phyloP scores from a whole-genome alignment of 2,329 filamentous ascomycete species.

The Sordariomycetes sp. region DNA sequence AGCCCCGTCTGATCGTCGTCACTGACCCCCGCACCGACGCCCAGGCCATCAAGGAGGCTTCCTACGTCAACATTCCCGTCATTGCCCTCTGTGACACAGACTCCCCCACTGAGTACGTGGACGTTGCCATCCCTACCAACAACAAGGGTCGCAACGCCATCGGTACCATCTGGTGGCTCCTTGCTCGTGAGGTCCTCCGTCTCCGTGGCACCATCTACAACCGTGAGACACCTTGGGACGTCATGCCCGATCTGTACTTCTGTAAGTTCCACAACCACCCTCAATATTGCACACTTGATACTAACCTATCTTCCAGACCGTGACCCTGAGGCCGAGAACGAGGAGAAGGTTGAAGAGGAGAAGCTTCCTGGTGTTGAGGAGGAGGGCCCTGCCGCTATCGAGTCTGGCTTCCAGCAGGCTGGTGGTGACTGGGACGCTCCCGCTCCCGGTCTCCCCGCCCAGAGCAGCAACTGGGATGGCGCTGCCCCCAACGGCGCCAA shows the following conservation, averaged over 20 bases:
- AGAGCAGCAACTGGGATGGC: constrained; percentile 46
- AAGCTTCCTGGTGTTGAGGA: constrained; percentile 83
- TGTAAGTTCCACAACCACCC: constrained; percentile 41
- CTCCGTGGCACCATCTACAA: constrained; percentile 93
- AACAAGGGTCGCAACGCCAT: constrained; percentile 99
- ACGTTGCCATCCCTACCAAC: constrained; percentile 99
- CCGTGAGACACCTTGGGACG: constrained; percentile 96
- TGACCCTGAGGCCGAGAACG: constrained; percentile 98
- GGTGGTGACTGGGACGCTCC: constrained; percentile 79
- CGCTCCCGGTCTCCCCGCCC: constrained; percentile 51
- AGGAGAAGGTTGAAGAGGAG: constrained; percentile 94
- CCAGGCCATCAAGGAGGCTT: constrained; percentile 99
- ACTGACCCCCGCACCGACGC: constrained; percentile 99
- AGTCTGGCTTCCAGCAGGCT: constrained; percentile 61
- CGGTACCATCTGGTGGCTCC: constrained; percentile 98
- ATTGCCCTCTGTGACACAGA: constrained; percentile 99
- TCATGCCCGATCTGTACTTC: constrained; percentile 99
- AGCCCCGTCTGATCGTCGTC: constrained; percentile 98
- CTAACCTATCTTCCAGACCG: constrained; percentile 51
- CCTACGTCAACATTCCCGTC: constrained; percentile 99
- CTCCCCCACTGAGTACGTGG: constrained; percentile 98
- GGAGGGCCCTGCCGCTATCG: constrained; percentile 68
- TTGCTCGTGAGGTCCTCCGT: constrained; percentile 98
- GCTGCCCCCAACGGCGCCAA: constrained; percentile 29
- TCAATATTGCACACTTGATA: not conserved